Evolutionary conservation across 2,329 filamentous ascomycete genomes (phyloP).

Genomic region (Xylariaceae sp.): DNA sequence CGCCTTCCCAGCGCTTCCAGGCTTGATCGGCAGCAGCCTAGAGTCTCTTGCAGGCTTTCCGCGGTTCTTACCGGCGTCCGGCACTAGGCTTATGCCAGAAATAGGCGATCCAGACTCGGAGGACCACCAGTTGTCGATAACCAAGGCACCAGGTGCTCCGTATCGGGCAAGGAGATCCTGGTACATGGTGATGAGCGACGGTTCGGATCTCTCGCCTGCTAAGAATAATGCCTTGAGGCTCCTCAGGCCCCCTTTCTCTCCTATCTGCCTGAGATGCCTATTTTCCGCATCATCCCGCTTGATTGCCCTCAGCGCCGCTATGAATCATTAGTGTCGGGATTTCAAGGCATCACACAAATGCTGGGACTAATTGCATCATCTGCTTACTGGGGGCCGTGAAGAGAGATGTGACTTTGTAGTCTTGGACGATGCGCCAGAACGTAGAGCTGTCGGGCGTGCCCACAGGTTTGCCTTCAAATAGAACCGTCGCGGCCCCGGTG

Average conservation of each 20-base stretch:
- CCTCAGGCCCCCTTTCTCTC: constrained; percentile 64
- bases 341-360: background rate
- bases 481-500: constrained; percentile 74
- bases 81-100: constrained; percentile 49
- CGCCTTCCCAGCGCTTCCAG: constrained; percentile 82
- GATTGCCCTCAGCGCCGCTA: constrained; percentile 73
- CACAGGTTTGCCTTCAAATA: constrained; percentile 92
- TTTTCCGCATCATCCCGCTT: constrained; percentile 79
- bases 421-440: constrained; percentile 82
- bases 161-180: constrained; percentile 65
- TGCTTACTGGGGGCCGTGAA: constrained; percentile 71
- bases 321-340: constrained; percentile 1
- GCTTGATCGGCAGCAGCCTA: constrained; percentile 56
- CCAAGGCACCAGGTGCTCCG: constrained; percentile 56
- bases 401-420: constrained; percentile 77
- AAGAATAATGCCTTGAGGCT: constrained; percentile 72
- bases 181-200: constrained; percentile 76
- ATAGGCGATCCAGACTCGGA: constrained; percentile 56
- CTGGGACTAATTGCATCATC: background rate
- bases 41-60: constrained; percentile 37
- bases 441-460: constrained; percentile 82
- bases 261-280: constrained; percentile 56
- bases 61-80: constrained; percentile 54
- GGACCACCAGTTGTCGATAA: constrained; percentile 59
- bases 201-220: constrained; percentile 84